These are phyloP conservation scores for Volvox carteri DNA, from an alignment of 163 green algal genomes.

Conservation along the genomic window DNA sequence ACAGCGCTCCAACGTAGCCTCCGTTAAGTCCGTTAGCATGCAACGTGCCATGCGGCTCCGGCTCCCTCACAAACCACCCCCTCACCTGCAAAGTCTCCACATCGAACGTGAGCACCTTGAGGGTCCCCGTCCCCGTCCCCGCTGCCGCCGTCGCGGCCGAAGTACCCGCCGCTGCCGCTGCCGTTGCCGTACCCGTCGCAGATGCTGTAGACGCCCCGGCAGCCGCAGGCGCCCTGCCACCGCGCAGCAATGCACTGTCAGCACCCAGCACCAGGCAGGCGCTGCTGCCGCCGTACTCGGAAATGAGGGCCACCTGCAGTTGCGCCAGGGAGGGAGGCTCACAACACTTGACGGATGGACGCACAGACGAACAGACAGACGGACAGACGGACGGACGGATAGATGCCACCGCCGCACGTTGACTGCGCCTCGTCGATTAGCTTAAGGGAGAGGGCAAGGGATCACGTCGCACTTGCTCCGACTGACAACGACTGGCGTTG, in stretches of 20 bases:
- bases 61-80: too few relatives aligned
- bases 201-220: neutral
- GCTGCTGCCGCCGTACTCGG: slow-evolving; percentile 13
- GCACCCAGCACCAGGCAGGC: slow-evolving; percentile 62
- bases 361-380: neutral
- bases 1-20: too few relatives aligned
- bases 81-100: slow-evolving; percentile 61
- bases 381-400: too few relatives aligned
- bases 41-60: too few relatives aligned
- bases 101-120: slow-evolving; percentile 59
- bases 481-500: too few relatives aligned
- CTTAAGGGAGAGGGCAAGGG: too few relatives aligned
- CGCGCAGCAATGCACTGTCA: slow-evolving; percentile 59
- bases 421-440: too few relatives aligned
- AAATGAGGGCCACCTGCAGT: slow-evolving; percentile 30
- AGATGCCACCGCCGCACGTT: too few relatives aligned
- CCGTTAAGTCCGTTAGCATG: too few relatives aligned
- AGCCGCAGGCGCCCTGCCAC: neutral
- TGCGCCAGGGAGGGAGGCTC: neutral
- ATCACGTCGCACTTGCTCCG: too few relatives aligned
- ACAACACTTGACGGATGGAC: neutral
- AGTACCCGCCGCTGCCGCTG: neutral
- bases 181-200: too few relatives aligned
- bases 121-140: neutral
- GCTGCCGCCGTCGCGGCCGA: neutral